Conservation (phyloP, 371 early-diverging fungal species). For the Actinomortierella wolfii region DNA sequence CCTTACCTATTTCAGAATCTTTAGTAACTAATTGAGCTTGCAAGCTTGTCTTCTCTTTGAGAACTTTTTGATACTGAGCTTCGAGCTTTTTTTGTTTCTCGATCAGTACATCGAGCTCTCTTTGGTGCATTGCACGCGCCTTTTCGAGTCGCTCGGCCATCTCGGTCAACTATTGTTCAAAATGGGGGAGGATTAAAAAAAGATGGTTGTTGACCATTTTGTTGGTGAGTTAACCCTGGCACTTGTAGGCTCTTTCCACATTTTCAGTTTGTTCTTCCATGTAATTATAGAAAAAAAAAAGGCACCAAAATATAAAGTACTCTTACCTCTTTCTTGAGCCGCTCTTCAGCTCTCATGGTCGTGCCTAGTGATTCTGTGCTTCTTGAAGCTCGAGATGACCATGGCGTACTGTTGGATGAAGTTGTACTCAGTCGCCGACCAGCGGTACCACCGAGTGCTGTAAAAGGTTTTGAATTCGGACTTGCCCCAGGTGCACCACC, state of each 20-base stretch:
- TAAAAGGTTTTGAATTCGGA: too few relatives aligned
- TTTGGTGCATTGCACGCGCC: constrained; percentile 25
- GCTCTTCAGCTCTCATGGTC: constrained; percentile 16
- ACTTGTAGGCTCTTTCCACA: constrained; percentile 1
- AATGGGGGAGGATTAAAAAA: too few relatives aligned
- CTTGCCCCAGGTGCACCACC: too few relatives aligned
- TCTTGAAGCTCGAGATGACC: too few relatives aligned
- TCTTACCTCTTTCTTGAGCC: constrained; percentile 33
- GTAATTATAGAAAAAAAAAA: neutral
- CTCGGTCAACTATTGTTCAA: constrained; percentile 20
- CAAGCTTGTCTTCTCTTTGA: constrained; percentile 38
- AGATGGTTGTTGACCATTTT: too few relatives aligned
- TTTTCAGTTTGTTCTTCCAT: neutral
- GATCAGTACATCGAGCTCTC: constrained; percentile 21
- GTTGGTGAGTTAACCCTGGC: neutral
- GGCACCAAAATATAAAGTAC: neutral
- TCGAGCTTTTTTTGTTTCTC: constrained; percentile 39
- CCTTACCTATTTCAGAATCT: constrained; percentile 36
- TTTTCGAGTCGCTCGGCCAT: constrained; percentile 35
- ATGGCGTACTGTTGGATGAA: too few relatives aligned
- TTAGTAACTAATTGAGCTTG: constrained; percentile 28
- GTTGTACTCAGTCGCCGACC: too few relatives aligned
- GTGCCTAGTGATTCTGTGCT: too few relatives aligned
- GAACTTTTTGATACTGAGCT: constrained; percentile 25
- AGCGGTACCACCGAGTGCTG: too few relatives aligned